These are phyloP conservation scores for Neoscytalidium dimidiatum DNA, from an alignment of 2,329 filamentous ascomycete genomes.

Conservation along the genomic window DNA sequence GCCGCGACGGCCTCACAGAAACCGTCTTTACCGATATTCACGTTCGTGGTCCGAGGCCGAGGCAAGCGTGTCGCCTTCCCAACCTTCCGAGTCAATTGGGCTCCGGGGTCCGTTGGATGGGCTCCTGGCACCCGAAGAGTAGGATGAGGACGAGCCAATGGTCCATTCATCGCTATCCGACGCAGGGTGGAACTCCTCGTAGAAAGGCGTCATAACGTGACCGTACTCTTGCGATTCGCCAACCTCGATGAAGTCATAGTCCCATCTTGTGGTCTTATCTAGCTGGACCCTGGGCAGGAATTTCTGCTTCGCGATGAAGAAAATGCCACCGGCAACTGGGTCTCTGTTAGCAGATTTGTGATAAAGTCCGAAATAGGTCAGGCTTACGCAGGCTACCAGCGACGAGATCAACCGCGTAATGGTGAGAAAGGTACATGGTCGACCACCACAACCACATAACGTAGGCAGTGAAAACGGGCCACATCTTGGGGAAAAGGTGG, in stretches of 20 bases:
- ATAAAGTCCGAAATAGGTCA: neutral
- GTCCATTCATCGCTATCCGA: conserved; percentile 88
- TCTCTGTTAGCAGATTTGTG: conserved; percentile 28
- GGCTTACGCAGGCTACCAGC: conserved; percentile 68
- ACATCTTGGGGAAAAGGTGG: conserved; percentile 83
- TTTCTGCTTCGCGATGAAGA: conserved; percentile 77
- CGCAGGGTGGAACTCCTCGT: conserved; percentile 51
- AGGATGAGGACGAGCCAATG: conserved; percentile 76
- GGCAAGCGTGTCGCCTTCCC: conserved; percentile 60
- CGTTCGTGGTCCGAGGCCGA: conserved; percentile 45
- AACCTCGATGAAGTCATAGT: conserved; percentile 90
- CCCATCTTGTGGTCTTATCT: conserved; percentile 88
- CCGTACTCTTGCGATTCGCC: conserved; percentile 65
- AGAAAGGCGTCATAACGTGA: conserved; percentile 59
- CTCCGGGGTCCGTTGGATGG: conserved; percentile 51
- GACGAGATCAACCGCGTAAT: conserved; percentile 93
- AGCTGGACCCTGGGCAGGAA: conserved; percentile 81
- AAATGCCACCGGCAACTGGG: conserved; percentile 67
- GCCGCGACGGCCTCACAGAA: conserved; percentile 3
- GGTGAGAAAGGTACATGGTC: conserved; percentile 96
- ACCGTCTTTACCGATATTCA: conserved; percentile 18
- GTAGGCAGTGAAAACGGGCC: conserved; percentile 79
- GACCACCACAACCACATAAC: conserved; percentile 97
- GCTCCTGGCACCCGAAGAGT: conserved; percentile 66
- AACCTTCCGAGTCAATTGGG: conserved; percentile 58